Percentiles rank a stretch among this genome's conserved stretches.
Evolutionary conservation across 2,329 filamentous ascomycete species (phyloP).

Genomic region (Ophiosphaerella narmari): DNA sequence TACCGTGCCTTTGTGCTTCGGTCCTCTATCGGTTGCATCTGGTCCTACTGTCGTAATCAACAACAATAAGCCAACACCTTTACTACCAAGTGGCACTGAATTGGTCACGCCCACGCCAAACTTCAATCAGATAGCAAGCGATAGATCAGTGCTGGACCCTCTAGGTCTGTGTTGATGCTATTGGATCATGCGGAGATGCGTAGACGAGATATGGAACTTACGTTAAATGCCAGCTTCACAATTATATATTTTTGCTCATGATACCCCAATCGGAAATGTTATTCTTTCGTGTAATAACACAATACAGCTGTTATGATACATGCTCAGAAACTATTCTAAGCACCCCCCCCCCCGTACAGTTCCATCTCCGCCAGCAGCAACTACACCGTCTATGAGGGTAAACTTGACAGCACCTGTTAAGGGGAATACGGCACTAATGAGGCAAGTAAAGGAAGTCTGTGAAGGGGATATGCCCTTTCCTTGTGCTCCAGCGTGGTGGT

Average conservation of each 20-base stretch:
- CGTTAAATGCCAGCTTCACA: neutral
- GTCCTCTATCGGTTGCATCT: too few species aligned
- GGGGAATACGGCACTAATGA: too few species aligned
- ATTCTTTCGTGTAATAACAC: neutral
- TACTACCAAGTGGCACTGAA: neutral
- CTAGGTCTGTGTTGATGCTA: slow-evolving; percentile 13
- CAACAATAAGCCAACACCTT: too few species aligned
- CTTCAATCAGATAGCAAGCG: neutral
- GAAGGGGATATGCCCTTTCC: too few species aligned
- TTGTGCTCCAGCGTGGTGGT: too few species aligned
- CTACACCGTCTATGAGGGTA: neutral
- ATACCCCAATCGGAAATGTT: neutral
- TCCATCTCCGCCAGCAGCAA: neutral
- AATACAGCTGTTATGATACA: neutral
- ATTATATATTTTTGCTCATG: neutral
- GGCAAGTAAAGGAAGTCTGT: too few species aligned
- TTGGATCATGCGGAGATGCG: slow-evolving; percentile 6
- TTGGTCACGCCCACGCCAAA: slow-evolving; percentile 1
- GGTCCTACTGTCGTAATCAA: too few species aligned
- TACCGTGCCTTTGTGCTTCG: too few species aligned
- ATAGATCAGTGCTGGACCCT: neutral
- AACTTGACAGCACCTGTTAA: too few species aligned
- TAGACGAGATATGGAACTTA: slow-evolving; percentile 11
- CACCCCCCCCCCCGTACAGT: neutral
- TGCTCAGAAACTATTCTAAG: neutral